phyloP scores from a whole-genome alignment of 768 basidiomycete genomes.

The Fomitopsis pulvina region DNA sequence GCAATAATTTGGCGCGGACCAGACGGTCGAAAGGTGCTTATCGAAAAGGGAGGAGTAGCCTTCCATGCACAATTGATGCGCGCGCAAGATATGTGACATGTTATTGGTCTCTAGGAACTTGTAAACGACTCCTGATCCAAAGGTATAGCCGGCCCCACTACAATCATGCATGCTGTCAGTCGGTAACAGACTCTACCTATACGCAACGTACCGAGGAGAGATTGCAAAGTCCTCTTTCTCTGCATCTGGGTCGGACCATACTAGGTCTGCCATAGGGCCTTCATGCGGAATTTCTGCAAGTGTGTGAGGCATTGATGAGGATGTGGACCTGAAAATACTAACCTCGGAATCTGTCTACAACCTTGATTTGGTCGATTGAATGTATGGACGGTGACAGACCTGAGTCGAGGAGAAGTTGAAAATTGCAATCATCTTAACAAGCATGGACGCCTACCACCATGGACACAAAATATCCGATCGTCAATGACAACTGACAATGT shows the following conservation, averaged over 20 bases:
- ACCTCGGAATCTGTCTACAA: constrained; percentile 98
- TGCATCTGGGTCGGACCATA: constrained; percentile 99
- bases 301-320: constrained; percentile 2
- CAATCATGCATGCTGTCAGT: background rate
- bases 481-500: constrained; percentile 98
- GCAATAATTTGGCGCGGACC: constrained; percentile 98
- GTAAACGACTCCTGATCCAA: constrained; percentile 95
- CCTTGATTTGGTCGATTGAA: constrained; percentile 99
- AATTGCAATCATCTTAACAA: background rate
- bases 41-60: constrained; percentile 98
- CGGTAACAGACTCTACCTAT: background rate
- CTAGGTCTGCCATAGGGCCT: constrained; percentile 98
- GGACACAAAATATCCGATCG: constrained; percentile 98
- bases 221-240: constrained; percentile 99
- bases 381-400: constrained; percentile 97
- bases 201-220: constrained; percentile 70
- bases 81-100: constrained; percentile 96
- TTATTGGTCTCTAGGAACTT: constrained; percentile 95
- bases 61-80: constrained; percentile 99
- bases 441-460: constrained; percentile 64
- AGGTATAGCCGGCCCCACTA: constrained; percentile 98
- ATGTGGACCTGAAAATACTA: constrained; percentile 13
- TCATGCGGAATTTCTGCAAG: constrained; percentile 93
- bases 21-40: constrained; percentile 92
- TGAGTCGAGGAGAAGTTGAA: constrained; percentile 25